Conservation (phyloP, 2,329 filamentous ascomycete genomes). For the Sarocladiaceae sp. region DNA sequence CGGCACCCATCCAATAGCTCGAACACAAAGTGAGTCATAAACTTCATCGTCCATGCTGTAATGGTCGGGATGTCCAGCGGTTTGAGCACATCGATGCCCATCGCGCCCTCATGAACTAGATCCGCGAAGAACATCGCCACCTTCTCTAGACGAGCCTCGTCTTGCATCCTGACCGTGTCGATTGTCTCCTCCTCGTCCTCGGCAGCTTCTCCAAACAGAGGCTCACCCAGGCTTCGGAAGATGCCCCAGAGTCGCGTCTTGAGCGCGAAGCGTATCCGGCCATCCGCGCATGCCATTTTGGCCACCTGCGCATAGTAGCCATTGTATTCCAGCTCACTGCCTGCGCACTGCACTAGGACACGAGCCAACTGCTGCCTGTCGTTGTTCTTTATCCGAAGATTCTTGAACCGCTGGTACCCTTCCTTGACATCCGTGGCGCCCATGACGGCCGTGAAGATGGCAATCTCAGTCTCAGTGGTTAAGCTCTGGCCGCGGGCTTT, state of each 20-base stretch:
- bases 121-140: conserved; percentile 49
- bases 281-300: conserved; percentile 67
- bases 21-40: conserved; percentile 76
- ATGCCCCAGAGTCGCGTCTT: conserved; percentile 82
- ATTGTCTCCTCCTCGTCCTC: conserved; percentile 53
- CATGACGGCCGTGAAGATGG: conserved; percentile 91
- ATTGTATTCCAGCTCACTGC: conserved; percentile 79
- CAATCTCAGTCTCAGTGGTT: conserved; percentile 77
- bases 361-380: conserved; percentile 64
- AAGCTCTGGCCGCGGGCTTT: conserved; percentile 79
- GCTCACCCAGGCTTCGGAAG: conserved; percentile 80
- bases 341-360: conserved; percentile 81
- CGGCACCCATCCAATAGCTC: conserved; percentile 63
- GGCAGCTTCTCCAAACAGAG: conserved; percentile 57
- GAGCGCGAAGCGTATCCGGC: conserved; percentile 74
- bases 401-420: conserved; percentile 70
- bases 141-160: conserved; percentile 44
- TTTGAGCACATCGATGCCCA: conserved; percentile 49
- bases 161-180: conserved; percentile 37
- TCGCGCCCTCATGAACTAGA: conserved; percentile 38
- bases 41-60: conserved; percentile 67
- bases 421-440: conserved; percentile 79
- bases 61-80: conserved; percentile 74
- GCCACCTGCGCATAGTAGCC: conserved; percentile 89
- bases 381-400: conserved; percentile 77